Percentiles rank a stretch among this genome's conserved stretches.
Conservation (phyloP, 805 yeast species). For the Yarrowia sp. region DNA sequence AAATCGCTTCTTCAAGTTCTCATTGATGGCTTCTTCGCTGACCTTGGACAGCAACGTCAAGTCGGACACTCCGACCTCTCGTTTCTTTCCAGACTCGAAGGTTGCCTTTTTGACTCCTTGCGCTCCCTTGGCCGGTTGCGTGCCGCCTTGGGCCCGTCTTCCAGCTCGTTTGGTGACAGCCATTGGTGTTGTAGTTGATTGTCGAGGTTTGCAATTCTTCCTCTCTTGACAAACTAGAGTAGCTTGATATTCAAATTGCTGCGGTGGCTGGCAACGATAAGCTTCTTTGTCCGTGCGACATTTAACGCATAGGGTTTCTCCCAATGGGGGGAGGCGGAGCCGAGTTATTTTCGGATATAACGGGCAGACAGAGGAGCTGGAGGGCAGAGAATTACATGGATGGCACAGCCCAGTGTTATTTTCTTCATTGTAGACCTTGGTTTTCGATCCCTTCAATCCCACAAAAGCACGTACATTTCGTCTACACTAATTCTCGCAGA, state of each 20-base stretch:
- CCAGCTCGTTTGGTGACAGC: conserved; percentile 75
- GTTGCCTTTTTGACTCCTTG: conserved; percentile 80
- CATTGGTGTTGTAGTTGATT: conserved; percentile 43
- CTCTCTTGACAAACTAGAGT: background rate
- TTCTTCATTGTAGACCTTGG: background rate
- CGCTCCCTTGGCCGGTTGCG: conserved; percentile 38
- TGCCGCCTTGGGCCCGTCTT: conserved; percentile 53
- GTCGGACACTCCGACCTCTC: conserved; percentile 98
- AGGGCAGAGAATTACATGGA: background rate
- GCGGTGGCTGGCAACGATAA: conserved; percentile 25
- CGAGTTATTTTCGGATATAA: conserved; percentile 14
- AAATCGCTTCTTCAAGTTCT: conserved; percentile 83
- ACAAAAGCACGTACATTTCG: background rate
- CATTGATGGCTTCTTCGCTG: conserved; percentile 88
- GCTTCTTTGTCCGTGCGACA: conserved; percentile 25
- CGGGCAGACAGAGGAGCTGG: background rate
- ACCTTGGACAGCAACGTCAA: conserved; percentile 83
- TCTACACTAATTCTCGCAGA: background rate
- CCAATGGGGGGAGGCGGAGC: conserved; percentile 23
- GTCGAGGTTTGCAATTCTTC: background rate
- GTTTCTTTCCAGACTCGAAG: conserved; percentile 80
- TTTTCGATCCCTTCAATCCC: no score
- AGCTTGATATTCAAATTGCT: conserved; percentile 20
- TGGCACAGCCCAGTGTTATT: background rate
- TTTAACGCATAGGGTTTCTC: conserved; percentile 23